phyloP scores from a whole-genome alignment of 2,329 filamentous ascomycete species.

The Penicillium sp. region DNA sequence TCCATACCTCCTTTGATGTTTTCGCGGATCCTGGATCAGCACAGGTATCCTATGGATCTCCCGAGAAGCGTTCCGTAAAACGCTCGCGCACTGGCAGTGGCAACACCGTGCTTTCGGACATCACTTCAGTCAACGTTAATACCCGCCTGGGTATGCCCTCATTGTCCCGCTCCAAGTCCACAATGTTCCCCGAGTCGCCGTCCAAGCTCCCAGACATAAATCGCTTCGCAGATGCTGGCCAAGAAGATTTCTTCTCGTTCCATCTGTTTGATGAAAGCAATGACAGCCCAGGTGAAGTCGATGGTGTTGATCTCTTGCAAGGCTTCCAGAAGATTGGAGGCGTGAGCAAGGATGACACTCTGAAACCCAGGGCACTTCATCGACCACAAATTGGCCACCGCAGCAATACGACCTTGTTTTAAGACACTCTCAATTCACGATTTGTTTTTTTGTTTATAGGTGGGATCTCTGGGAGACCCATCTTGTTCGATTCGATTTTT shows the following conservation, averaged over 20 bases:
- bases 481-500: conserved; percentile 3
- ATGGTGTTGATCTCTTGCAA: conserved; percentile 47
- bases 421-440: neutral
- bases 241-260: conserved; percentile 50
- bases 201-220: conserved; percentile 36
- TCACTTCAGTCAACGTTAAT: conserved; percentile 40
- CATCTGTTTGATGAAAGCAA: conserved; percentile 48
- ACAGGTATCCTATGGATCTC: conserved; percentile 49
- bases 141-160: conserved; percentile 34
- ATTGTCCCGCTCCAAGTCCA: conserved; percentile 35
- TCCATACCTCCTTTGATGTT: conserved; percentile 55
- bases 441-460: neutral
- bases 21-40: conserved; percentile 48
- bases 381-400: conserved; percentile 34
- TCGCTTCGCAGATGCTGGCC: conserved; percentile 36
- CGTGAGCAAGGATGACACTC: conserved; percentile 32
- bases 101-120: conserved; percentile 50
- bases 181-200: conserved; percentile 42
- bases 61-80: conserved; percentile 54
- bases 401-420: conserved; percentile 37
- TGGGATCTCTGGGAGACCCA: conserved; percentile 4
- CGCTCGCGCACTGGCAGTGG: conserved; percentile 52
- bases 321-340: conserved; percentile 50
- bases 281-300: conserved; percentile 43
- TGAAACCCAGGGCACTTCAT: conserved; percentile 29